Evolutionary conservation across 2,329 filamentous ascomycete genomes (phyloP).

Genomic region (Neonectria sp.): DNA sequence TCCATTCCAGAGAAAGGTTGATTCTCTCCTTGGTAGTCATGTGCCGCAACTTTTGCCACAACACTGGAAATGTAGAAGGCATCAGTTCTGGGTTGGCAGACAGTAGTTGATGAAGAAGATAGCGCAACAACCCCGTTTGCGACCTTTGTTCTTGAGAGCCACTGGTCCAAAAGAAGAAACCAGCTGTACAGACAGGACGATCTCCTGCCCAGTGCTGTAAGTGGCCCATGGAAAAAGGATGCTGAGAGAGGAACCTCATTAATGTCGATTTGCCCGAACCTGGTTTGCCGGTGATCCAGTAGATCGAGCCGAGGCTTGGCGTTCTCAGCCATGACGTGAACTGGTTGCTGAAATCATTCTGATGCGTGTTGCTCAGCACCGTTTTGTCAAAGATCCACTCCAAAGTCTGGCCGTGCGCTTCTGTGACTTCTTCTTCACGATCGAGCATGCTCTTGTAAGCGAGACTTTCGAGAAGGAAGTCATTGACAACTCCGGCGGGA

Average conservation of each 20-base stretch:
- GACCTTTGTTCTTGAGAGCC: slow-evolving; percentile 57
- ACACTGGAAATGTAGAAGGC: slow-evolving; percentile 42
- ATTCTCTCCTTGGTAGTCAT: slow-evolving; percentile 53
- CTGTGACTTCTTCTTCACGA: slow-evolving; percentile 49
- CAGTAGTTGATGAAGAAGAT: slow-evolving; percentile 55
- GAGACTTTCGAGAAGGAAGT: slow-evolving; percentile 51
- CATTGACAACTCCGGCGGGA: slow-evolving; percentile 44
- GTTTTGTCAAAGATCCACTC: slow-evolving; percentile 54
- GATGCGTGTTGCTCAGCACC: neutral
- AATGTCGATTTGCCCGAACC: slow-evolving; percentile 64
- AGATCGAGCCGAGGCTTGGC: slow-evolving; percentile 43
- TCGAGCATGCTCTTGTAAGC: slow-evolving; percentile 52
- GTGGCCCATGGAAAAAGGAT: slow-evolving; percentile 31
- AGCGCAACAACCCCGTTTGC: slow-evolving; percentile 54
- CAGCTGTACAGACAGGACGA: slow-evolving; percentile 50
- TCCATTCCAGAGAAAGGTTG: slow-evolving; percentile 50
- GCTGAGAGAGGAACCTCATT: slow-evolving; percentile 56
- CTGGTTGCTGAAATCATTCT: slow-evolving; percentile 24
- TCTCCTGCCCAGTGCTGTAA: slow-evolving; percentile 47
- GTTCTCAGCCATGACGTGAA: slow-evolving; percentile 50
- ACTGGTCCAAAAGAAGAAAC: slow-evolving; percentile 63
- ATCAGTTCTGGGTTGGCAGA: slow-evolving; percentile 44
- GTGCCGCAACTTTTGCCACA: slow-evolving; percentile 47
- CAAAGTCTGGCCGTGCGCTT: slow-evolving; percentile 52
- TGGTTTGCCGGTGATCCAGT: slow-evolving; percentile 59